Evolutionary conservation across 257 asterid genomes (phyloP), one percentile per base, ranked within the genome.

Genomic region (Ligustrum vulgare): DNA sequence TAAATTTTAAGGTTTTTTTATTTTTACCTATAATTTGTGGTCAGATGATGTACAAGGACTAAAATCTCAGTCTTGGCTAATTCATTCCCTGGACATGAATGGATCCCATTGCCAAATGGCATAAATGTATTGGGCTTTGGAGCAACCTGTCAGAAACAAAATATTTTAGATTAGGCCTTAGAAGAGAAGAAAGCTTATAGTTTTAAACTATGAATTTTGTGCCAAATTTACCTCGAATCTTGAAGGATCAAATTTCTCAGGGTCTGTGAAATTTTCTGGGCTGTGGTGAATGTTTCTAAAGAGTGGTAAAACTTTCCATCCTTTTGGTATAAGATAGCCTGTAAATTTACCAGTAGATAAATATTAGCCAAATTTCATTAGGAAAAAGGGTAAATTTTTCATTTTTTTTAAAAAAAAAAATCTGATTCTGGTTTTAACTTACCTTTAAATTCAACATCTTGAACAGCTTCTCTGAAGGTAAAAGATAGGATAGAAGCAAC

Each of bases 41-140:
- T 92, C 13, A 94, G 85, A 82, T 94, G 98, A 81, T 94, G 99
- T 31, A 94, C 79, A 71, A 94, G 84, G 36, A 94, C 86, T 84
- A 94, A 80, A 36, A 94, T 92, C 88, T 94, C 99, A 73, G 92
- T 84, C 91, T 92, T 94, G 74, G 99, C 98, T 71, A 94, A 77
- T 76, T 92, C 99, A 89, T 91, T 89, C 64, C 98, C 99, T 45
- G 98, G 98, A 73, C 99, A 94, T 20, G 99, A 80, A 72, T 94
- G 98, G 85, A 80, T 70, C 78, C 98, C 98, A 77, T 81, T 90
- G 73, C 98, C 98, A 94, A 94, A 94, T 86, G 98, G 97, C 92
- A 94, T 89, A 87, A 92, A 94, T 0, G 92, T 94, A 78, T 90
- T 94, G 86, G 98, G 97, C 45, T 89, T 94, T 1, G 92, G 97